Percentiles rank a stretch among this genome's conserved stretches.
These are phyloP conservation scores for Nymphaea colorata DNA, from an alignment of 164 flowering plant species.

Conservation along the genomic window DNA sequence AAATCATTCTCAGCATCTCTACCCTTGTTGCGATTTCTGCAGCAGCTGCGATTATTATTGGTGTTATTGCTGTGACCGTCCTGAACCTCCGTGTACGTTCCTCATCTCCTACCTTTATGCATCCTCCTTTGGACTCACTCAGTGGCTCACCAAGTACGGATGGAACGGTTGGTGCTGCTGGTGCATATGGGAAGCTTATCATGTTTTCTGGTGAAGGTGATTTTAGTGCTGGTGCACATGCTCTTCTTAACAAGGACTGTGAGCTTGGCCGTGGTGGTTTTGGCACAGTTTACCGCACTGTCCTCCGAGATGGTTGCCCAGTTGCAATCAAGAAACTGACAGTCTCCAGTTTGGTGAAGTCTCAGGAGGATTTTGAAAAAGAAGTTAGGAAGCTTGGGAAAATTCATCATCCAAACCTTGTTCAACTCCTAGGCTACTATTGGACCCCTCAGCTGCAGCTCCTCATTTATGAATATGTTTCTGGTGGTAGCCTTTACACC, in stretches of 20 bases:
- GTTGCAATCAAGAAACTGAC: constrained; percentile 90
- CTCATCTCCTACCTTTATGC: constrained; percentile 50
- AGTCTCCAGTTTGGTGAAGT: constrained; percentile 69
- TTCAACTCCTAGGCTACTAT: constrained; percentile 79
- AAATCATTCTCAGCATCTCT: constrained; percentile 83
- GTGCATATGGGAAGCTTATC: constrained; percentile 43
- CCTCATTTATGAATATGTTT: constrained; percentile 62
- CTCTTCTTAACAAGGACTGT: constrained; percentile 77
- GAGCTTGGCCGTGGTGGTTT: constrained; percentile 96
- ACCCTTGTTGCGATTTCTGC: constrained; percentile 94
- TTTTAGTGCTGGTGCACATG: constrained; percentile 66
- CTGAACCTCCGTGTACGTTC: constrained; percentile 73
- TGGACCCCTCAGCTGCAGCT: constrained; percentile 93
- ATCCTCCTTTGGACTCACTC: constrained; percentile 34
- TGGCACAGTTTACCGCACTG: constrained; percentile 75
- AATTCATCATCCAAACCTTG: constrained; percentile 60
- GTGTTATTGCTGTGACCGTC: constrained; percentile 69
- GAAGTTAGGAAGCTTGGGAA: constrained; percentile 76
- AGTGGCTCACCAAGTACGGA: constrained; percentile 67
- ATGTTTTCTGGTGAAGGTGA: constrained; percentile 89
- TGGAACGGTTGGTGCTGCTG: constrained; percentile 42
- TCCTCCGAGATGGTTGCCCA: constrained; percentile 57
- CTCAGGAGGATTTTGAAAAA: constrained; percentile 80
- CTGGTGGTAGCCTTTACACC: constrained; percentile 63
- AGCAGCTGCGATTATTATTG: constrained; percentile 73